phyloP scores from a whole-genome alignment of 2,329 filamentous ascomycete species.

The Helotiales sp. region DNA sequence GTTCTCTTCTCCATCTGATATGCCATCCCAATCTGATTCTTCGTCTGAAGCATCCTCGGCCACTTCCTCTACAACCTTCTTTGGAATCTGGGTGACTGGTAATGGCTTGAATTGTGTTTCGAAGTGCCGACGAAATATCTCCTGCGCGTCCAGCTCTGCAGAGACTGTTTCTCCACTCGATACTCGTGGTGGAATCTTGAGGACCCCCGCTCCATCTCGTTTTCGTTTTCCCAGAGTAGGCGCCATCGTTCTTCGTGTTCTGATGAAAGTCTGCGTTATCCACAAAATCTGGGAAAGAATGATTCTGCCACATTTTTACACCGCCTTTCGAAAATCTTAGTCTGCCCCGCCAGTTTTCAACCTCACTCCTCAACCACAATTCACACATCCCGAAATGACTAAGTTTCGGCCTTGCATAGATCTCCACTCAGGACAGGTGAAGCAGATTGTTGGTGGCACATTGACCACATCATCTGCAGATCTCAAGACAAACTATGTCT shows the following conservation, averaged over 20 bases:
- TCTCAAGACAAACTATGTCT: constrained; percentile 91
- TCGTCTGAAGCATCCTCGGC: constrained; percentile 36
- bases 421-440: constrained; percentile 94
- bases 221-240: constrained; percentile 49
- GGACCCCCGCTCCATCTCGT: constrained; percentile 38
- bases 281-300: constrained; percentile 11
- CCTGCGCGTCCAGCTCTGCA: constrained; percentile 58
- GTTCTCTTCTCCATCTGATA: constrained; percentile 53
- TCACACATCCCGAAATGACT: constrained; percentile 63
- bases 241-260: constrained; percentile 18
- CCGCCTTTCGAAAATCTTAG: background rate
- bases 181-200: constrained; percentile 15
- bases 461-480: constrained; percentile 65
- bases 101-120: constrained; percentile 85
- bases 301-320: background rate
- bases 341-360: constrained; percentile 4
- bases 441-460: constrained; percentile 97
- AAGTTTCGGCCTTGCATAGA: constrained; percentile 96
- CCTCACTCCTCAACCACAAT: background rate
- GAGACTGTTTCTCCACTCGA: constrained; percentile 23
- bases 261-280: background rate
- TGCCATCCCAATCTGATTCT: constrained; percentile 60
- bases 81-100: constrained; percentile 35
- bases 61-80: constrained; percentile 16
- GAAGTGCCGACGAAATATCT: constrained; percentile 80